Base-by-base conservation (phyloP, 1,284 basidiomycete species). In the Ceratobasidium sp. region DNA sequence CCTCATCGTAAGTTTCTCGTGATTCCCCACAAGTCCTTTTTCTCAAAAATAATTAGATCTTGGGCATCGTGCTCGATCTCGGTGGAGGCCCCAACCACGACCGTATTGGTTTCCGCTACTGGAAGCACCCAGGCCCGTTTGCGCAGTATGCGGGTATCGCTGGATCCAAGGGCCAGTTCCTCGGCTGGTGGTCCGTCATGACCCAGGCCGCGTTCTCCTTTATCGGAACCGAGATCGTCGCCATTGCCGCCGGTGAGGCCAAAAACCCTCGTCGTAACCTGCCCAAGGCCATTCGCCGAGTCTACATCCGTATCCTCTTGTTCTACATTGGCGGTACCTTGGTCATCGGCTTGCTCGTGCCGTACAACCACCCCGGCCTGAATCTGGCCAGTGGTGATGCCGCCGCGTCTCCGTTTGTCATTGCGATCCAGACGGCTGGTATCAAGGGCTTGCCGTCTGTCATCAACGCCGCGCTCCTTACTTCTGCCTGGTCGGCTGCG, bases 401-500 rank as follows among this genome's bases (percentile, higher is more conserved):
- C 58, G 87, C 89, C 9, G 88, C 88, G 13, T 93, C 90, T n/a
- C 93, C 93, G 0, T 95, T 94, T 81, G 93, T 95, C 75, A 92
- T 95, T 77, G 93, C 92, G 77, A 73, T 73, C 80, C 80, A 87
- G 78, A 86, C 84, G 53, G 90, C 93, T 0, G 90, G 92, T 41
- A 95, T 95, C 82, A 88, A 88, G 77, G 86, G 84, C 11, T 83
- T 95, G 1, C 92, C 93, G 2, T 88, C 87, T 66, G 31, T 95
- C 77, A 94, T 96, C 83, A 97, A 97, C 81, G 94, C 95, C 7
- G 90, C 88, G 80, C 86, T 97, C 37, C 83, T 96, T 73, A 92
- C 90, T 31, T 93, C 93, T 0, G 95, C 95, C 0, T 93, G 92
- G 88, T 95, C 92, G 6, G 93, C 95, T 5, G 93, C 92, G 1